Evolutionary conservation across 441 rosid species (phyloP), one percentile per base, ranked within the genome.

Genomic region (Melianthus villosus): DNA sequence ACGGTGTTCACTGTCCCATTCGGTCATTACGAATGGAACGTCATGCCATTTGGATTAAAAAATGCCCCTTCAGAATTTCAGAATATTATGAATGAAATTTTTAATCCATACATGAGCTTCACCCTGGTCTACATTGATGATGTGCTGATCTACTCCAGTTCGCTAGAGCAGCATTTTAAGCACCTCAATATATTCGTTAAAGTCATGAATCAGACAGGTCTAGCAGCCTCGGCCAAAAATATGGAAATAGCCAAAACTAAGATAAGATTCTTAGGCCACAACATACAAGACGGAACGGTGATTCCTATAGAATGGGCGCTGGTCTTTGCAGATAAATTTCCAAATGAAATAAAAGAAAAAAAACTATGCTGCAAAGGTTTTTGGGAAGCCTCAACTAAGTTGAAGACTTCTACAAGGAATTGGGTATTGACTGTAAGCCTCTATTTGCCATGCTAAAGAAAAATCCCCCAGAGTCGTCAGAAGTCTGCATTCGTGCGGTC

Each of bases 11-110:
- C 7, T 3, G 26, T 46, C 0, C 18, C 25, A 1, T 46, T 46
- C 26, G 35, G 51, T 2, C 42, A 34, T 1, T 46, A 16, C n/a
- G 25, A 35, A 26, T 25, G 26, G 9, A 46, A 35, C 17, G 42
- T 16, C 0, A 35, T 46, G 17, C 18, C 30, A 1, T 37, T 37
- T 16, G 16, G 22, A 7, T 12, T 22, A 9, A 45, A 47, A 38
- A 16, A 27, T n/a, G 19, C 13, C 0, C 43, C 28, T 7, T 13
- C 30, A 2, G 16, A 15, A 11, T 34, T 14, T 2, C 19, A 9
- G 16, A 26, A 26, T 26, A 26, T 26, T 7, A 26, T 5, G 2
- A 7, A 26, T 5, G 1, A 9, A n/a, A n/a, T n/a, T n/a, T n/a
- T n/a, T n/a, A n/a, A n/a, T n/a, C n/a, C n/a, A n/a, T n/a, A n/a